Evolutionary conservation across 1,284 basidiomycete genomes (phyloP).

Genomic region (Boletus sp.): DNA sequence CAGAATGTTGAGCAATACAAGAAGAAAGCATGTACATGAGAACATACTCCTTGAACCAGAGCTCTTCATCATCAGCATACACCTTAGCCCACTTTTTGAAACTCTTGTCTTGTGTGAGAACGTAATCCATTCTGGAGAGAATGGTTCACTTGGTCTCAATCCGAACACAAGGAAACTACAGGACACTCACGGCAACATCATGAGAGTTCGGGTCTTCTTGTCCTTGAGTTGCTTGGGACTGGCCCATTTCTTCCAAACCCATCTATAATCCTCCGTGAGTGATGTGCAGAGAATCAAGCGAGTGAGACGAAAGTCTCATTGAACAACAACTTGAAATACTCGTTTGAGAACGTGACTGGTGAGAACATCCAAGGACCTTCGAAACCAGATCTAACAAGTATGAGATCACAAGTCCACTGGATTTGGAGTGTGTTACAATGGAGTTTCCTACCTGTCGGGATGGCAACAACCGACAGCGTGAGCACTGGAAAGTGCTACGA

Average conservation of each 20-base stretch:
- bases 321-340: conserved; percentile 88
- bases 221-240: conserved; percentile 96
- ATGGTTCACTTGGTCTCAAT: conserved; percentile 5
- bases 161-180: background rate
- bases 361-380: conserved; percentile 93
- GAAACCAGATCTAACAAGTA: conserved; percentile 70
- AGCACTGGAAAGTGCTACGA: conserved; percentile 92
- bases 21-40: background rate
- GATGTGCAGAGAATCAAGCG: background rate
- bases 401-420: background rate
- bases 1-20: background rate
- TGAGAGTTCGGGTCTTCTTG: conserved; percentile 85
- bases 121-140: conserved; percentile 72
- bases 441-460: conserved; percentile 56
- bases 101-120: conserved; percentile 82
- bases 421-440: background rate
- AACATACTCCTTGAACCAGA: conserved; percentile 84
- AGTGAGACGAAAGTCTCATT: conserved; percentile 73
- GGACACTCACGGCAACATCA: conserved; percentile 89
- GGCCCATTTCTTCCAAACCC: conserved; percentile 86
- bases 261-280: conserved; percentile 41
- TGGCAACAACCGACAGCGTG: conserved; percentile 98
- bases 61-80: conserved; percentile 82
- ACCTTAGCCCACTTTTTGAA: conserved; percentile 86
- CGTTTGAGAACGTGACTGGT: conserved; percentile 87